Base-by-base conservation (phyloP, 169 alveolate genomes). In the Plasmodium falciparum region DNA sequence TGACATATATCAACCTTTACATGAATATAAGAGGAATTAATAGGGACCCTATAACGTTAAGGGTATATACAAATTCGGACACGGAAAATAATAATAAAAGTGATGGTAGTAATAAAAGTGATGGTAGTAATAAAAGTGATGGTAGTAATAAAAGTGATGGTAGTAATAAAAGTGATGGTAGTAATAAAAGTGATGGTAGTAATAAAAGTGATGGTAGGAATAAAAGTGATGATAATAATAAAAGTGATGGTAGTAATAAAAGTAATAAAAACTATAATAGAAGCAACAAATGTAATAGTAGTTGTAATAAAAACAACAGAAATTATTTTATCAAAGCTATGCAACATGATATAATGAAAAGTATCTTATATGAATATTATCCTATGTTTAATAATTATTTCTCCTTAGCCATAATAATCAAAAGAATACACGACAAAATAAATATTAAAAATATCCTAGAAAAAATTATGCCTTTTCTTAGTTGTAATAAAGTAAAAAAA, bases 321-420 rank as follows among this genome's bases (percentile, higher is more conserved):
- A 39, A n/a, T n/a, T 74, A 56, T 74, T 33, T 22, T 45, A 17
- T 63, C 7, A 17, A 5, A 50, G 56, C 17, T 43, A 13, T 76
- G 0, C 49, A 76, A 43, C 65, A 65, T 5, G 89, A 76, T 7
- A 43, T 76, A 26, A 13, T 76, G 43, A 76, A 66, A 66, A 54
- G 26, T 12, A 24, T 76, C 15, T 6, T 76, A 56, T 6, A 29
- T 12, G 89, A 76, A 65, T 76, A 76, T 66, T 39, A 56, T 2
- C 29, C 13, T 47, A 26, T 76, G 4, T 49, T 50, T 52, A 76
- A 63, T 7, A 50, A 43, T 43, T 76, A 45, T 59, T 76, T 65
- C 15, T 2, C 22, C 33, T 76, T 76, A 12, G 89, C 72, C 2
- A 26, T 76, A 65, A 24, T 20, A 66, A 76, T 76, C 22, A 76